These are phyloP conservation scores for Cladosporium halotolerans DNA, from an alignment of 2,329 filamentous ascomycete genomes.

Conservation along the genomic window DNA sequence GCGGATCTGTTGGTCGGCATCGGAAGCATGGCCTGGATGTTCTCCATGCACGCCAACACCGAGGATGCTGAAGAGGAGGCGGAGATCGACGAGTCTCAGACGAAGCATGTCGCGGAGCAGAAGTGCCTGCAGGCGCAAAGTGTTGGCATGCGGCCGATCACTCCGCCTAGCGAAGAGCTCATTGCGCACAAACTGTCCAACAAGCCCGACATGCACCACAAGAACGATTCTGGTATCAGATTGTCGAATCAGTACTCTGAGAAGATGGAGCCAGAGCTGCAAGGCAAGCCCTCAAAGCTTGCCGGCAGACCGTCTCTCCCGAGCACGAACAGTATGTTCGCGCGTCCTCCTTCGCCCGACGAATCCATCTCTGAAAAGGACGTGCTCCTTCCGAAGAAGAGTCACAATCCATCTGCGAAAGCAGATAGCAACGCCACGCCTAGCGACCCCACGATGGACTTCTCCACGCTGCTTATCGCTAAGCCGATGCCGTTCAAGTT, in stretches of 20 bases:
- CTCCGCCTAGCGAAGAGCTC: constrained; percentile 3
- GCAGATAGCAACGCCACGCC: neutral
- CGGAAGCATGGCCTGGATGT: constrained; percentile 41
- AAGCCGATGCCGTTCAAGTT: constrained; percentile 43
- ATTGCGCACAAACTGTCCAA: neutral
- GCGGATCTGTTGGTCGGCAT: constrained; percentile 32
- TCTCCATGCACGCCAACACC: constrained; percentile 32
- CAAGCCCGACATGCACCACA: neutral
- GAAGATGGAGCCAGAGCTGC: neutral
- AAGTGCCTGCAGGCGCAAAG: neutral
- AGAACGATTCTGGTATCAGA: constrained; percentile 17
- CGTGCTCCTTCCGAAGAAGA: neutral
- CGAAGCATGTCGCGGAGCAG: neutral
- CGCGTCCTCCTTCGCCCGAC: neutral
- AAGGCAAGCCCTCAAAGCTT: constrained; percentile 1
- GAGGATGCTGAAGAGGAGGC: constrained; percentile 1
- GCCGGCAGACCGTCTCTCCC: neutral
- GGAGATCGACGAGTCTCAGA: neutral
- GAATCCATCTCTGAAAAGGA: neutral
- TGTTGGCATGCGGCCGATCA: neutral
- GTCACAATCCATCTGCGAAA: constrained; percentile 1
- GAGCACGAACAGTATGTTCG: constrained; percentile 1
- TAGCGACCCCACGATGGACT: constrained; percentile 39
- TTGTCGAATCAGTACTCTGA: neutral
- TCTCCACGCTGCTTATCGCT: constrained; percentile 40